Percentiles rank a stretch among this genome's conserved stretches.
phyloP scores from a whole-genome alignment of 78 protist genomes.

The Planoprotostelium fungivorum region DNA sequence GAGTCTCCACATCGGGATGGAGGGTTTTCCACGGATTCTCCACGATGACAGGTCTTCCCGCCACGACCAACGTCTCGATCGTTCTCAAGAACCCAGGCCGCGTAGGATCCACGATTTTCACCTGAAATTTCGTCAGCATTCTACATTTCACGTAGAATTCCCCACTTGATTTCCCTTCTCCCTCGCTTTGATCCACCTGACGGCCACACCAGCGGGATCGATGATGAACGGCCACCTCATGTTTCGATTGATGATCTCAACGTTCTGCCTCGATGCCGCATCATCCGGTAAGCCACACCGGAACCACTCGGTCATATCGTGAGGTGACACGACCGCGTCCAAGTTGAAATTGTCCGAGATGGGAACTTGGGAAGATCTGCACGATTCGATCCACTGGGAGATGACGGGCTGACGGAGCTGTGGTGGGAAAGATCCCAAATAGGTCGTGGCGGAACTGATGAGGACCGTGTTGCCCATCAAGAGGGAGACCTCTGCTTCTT shows the following conservation, averaged over 20 bases:
- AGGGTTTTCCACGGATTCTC: neutral
- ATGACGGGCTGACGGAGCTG: neutral
- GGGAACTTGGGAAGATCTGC: neutral
- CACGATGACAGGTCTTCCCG: neutral
- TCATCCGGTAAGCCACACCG: neutral
- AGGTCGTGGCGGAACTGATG: neutral
- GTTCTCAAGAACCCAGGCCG: conserved; percentile 2
- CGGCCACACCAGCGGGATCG: neutral
- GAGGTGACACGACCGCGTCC: neutral
- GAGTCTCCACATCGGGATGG: neutral
- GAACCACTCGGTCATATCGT: neutral
- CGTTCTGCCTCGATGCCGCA: neutral
- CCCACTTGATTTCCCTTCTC: neutral
- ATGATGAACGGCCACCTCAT: neutral
- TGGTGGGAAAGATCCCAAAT: neutral
- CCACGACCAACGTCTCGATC: neutral
- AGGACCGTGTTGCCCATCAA: neutral
- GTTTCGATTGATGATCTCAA: neutral
- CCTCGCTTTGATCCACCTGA: neutral
- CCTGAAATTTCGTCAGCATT: neutral
- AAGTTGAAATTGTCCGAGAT: neutral
- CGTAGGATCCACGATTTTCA: neutral
- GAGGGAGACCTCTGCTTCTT: neutral
- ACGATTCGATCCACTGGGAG: neutral
- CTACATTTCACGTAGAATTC: neutral